Evolutionary conservation across 352 stramenopile species (phyloP).

Genomic region (Lagenidium sp.): DNA sequence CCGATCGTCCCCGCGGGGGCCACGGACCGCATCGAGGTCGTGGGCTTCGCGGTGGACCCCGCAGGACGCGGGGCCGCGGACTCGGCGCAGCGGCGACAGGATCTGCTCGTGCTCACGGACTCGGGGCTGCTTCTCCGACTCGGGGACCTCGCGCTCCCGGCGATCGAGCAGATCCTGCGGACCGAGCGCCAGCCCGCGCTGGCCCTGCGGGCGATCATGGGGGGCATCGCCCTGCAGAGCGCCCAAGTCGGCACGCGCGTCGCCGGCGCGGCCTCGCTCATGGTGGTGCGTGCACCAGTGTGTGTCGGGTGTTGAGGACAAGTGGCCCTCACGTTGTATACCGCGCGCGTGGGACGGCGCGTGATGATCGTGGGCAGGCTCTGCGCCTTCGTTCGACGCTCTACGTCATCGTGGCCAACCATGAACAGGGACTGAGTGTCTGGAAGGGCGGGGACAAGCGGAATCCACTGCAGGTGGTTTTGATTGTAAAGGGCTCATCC

Average conservation of each 20-base stretch:
- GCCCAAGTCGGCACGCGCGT: constrained; percentile 4
- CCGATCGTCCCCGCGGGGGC: constrained; percentile 8
- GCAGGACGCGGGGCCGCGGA: background rate
- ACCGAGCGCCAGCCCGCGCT: constrained; percentile 5
- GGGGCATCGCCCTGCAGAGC: constrained; percentile 11
- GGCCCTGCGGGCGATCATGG: constrained; percentile 9
- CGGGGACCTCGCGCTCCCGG: constrained; percentile 8
- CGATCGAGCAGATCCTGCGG: constrained; percentile 13
- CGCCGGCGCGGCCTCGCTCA: constrained; percentile 5
- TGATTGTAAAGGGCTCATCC: constrained; percentile 1
- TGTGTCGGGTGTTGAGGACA: no score
- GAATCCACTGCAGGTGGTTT: no score
- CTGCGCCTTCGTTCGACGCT: constrained; percentile 10
- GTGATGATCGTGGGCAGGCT: no score
- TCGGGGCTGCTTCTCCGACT: constrained; percentile 14
- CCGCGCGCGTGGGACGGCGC: no score
- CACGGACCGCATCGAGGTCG: constrained; percentile 11
- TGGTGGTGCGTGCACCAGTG: constrained; percentile 14
- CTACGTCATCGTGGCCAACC: constrained; percentile 17
- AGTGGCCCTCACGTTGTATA: no score
- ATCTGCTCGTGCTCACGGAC: constrained; percentile 17
- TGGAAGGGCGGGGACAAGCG: no score
- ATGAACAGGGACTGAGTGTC: constrained; percentile 10
- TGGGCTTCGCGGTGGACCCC: constrained; percentile 16
- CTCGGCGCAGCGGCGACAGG: constrained; percentile 1